A percentile compares a stretch with the other conserved stretches of the same genome.
phyloP scores from a whole-genome alignment of 2,329 filamentous ascomycete genomes.

The Verticillium isaacii region DNA sequence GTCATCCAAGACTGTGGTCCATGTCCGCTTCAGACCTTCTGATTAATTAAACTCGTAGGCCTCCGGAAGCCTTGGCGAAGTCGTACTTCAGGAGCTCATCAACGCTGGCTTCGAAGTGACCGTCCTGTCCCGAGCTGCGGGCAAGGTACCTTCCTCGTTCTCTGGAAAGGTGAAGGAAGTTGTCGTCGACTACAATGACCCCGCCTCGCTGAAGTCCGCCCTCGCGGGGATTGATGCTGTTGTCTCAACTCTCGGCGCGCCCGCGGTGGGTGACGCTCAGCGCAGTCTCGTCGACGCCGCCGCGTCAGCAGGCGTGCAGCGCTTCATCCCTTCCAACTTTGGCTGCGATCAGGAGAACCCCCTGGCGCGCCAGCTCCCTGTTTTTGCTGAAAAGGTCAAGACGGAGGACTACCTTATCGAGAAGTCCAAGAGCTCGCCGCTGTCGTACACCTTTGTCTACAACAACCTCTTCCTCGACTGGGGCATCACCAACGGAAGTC shows the following conservation, averaged over 20 bases:
- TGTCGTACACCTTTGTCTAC: conserved; percentile 52
- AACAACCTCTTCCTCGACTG: conserved; percentile 57
- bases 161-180: conserved; percentile 1
- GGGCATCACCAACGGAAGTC: conserved; percentile 25
- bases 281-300: conserved; percentile 42
- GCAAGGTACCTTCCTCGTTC: conserved; percentile 6
- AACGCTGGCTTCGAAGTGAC: conserved; percentile 43
- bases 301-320: conserved; percentile 51
- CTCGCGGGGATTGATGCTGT: conserved; percentile 56
- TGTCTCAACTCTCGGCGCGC: conserved; percentile 43
- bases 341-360: conserved; percentile 44
- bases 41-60: conserved; percentile 5
- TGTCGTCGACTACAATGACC: conserved; percentile 7
- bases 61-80: conserved; percentile 33
- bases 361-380: conserved; percentile 35
- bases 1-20: background rate
- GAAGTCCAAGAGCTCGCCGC: conserved; percentile 28
- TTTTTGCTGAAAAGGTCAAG: conserved; percentile 46
- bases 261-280: conserved; percentile 24
- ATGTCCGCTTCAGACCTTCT: background rate
- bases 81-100: conserved; percentile 31
- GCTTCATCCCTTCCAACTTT: conserved; percentile 45
- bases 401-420: conserved; percentile 33
- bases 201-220: conserved; percentile 33
- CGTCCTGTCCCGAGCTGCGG: conserved; percentile 42